Evolutionary conservation across 257 asterid species (phyloP).

Genomic region (Salvia hispanica): DNA sequence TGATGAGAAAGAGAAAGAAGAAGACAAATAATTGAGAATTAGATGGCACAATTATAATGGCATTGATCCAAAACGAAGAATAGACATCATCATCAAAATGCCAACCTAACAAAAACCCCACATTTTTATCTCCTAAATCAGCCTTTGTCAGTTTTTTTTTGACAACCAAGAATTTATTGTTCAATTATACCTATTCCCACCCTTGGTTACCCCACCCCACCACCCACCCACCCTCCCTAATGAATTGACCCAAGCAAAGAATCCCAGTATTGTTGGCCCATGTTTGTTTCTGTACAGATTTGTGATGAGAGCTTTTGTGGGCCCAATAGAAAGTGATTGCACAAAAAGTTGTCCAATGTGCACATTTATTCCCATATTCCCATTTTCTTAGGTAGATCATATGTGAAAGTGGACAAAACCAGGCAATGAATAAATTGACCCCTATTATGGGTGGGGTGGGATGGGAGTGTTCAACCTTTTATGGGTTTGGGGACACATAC

Average conservation of each 20-base stretch:
- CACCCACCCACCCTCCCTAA: background rate
- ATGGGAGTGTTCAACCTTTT: slow-evolving; percentile 8
- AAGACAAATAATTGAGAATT: slow-evolving; percentile 35
- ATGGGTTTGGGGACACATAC: slow-evolving; percentile 30
- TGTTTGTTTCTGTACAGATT: slow-evolving; percentile 38
- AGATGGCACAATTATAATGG: slow-evolving; percentile 32
- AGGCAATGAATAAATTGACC: slow-evolving; percentile 34
- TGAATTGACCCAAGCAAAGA: slow-evolving; percentile 44
- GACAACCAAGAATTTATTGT: slow-evolving; percentile 34
- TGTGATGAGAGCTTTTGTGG: slow-evolving; percentile 30
- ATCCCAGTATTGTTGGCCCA: slow-evolving; percentile 50
- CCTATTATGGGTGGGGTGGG: slow-evolving; percentile 24
- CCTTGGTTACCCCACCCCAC: slow-evolving; percentile 25
- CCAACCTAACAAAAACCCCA: slow-evolving; percentile 39
- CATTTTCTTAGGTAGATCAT: slow-evolving; percentile 23
- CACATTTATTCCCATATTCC: slow-evolving; percentile 43
- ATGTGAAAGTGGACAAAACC: slow-evolving; percentile 36
- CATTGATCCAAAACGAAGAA: slow-evolving; percentile 8
- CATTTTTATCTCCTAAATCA: slow-evolving; percentile 16
- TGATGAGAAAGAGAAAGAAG: background rate
- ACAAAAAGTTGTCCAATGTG: slow-evolving; percentile 43
- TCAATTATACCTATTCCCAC: slow-evolving; percentile 27
- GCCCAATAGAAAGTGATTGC: slow-evolving; percentile 34
- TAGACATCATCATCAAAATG: slow-evolving; percentile 36
- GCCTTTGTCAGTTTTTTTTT: background rate